These are phyloP conservation scores for Pelargonium citronellum DNA, from an alignment of 441 rosid species.

Conservation along the genomic window DNA sequence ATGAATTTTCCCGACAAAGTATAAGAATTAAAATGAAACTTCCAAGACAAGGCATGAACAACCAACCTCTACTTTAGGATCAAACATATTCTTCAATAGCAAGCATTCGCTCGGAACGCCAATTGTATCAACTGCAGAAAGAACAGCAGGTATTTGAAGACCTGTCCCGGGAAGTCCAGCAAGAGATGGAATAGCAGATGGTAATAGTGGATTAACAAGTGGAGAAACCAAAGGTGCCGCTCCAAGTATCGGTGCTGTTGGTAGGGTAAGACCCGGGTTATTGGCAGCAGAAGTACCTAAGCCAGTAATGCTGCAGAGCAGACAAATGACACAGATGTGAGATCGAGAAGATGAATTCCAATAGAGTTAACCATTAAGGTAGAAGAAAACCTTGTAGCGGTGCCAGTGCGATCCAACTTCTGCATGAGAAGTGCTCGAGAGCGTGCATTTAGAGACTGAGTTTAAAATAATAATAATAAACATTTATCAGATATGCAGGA, in stretches of 20 bases:
- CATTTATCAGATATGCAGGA: background rate
- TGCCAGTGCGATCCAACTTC: conserved; percentile 87
- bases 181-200: conserved; percentile 41
- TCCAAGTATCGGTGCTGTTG: conserved; percentile 41
- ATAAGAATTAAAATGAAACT: background rate
- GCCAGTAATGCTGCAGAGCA: conserved; percentile 40
- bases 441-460: conserved; percentile 81
- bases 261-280: conserved; percentile 40
- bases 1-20: background rate
- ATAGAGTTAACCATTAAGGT: background rate
- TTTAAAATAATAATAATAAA: background rate
- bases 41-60: conserved; percentile 7
- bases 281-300: conserved; percentile 29
- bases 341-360: conserved; percentile 12
- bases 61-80: conserved; percentile 72
- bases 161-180: conserved; percentile 46
- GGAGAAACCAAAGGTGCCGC: conserved; percentile 39
- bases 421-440: conserved; percentile 86
- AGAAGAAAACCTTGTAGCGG: conserved; percentile 55
- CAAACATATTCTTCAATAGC: conserved; percentile 91
- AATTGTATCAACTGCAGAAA: conserved; percentile 49
- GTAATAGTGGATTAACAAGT: conserved; percentile 46
- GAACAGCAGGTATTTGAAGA: conserved; percentile 39
- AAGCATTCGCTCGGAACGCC: conserved; percentile 85
- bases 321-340: conserved; percentile 10